Conservation (phyloP, 768 basidiomycete genomes). For the Lyophyllum atratum region DNA sequence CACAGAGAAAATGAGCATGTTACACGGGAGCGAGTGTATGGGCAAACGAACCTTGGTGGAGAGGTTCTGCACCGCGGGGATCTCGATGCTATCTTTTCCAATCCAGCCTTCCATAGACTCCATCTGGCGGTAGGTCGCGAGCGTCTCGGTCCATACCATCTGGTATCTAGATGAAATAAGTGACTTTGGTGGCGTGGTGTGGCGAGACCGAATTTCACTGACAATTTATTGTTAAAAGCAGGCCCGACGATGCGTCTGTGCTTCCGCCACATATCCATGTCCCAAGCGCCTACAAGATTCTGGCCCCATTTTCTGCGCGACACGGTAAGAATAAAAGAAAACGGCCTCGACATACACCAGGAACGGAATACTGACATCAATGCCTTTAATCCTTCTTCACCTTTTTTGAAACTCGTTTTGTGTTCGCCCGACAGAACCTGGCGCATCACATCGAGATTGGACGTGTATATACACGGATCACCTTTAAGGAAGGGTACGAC, state of each 20-base stretch:
- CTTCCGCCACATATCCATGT: slow-evolving; percentile 43
- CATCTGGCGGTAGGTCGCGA: slow-evolving; percentile 32
- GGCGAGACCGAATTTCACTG: slow-evolving; percentile 7
- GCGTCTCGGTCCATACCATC: slow-evolving; percentile 34
- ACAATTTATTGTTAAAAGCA: slow-evolving; percentile 44
- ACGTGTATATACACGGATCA: slow-evolving; percentile 35
- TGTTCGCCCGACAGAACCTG: slow-evolving; percentile 40
- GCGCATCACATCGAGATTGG: slow-evolving; percentile 45
- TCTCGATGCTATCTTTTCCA: slow-evolving; percentile 10
- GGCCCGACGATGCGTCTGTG: slow-evolving; percentile 45
- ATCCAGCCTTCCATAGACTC: slow-evolving; percentile 26
- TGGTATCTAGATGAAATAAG: slow-evolving; percentile 23
- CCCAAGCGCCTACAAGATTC: slow-evolving; percentile 12
- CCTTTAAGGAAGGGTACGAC: slow-evolving; percentile 40
- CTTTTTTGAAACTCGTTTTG: slow-evolving; percentile 20
- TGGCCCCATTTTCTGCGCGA: slow-evolving; percentile 26
- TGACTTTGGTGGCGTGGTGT: no score
- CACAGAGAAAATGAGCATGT: slow-evolving; percentile 9
- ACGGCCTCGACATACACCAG: no score
- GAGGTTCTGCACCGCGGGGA: slow-evolving; percentile 12
- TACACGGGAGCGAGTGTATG: background rate
- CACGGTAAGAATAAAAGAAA: slow-evolving; percentile 22
- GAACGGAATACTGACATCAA: background rate
- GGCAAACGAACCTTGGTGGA: background rate
- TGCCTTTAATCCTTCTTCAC: background rate